Evolutionary conservation across 192 early-diverging fungal genomes (phyloP).

Genomic region (Coemansia sp.): DNA sequence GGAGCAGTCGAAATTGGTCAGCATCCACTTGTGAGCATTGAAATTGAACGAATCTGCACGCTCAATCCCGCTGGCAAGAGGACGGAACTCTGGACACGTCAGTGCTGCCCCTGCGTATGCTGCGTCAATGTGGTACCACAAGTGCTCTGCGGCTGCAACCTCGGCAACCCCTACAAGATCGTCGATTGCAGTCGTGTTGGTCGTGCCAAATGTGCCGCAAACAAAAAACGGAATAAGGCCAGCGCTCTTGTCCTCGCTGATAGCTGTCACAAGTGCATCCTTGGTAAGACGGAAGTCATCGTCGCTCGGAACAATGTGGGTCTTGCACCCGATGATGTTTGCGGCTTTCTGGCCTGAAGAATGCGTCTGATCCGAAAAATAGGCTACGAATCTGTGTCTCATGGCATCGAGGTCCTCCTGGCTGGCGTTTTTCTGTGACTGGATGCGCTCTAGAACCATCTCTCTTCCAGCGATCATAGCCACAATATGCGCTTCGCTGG

Average conservation of each 20-base stretch:
- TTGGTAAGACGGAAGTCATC: conserved; percentile 39
- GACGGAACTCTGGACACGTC: conserved; percentile 60
- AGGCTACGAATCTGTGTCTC: conserved; percentile 55
- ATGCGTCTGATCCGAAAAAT: conserved; percentile 66
- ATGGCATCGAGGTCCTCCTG: conserved; percentile 31
- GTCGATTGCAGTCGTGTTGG: conserved; percentile 59
- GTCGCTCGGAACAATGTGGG: conserved; percentile 46
- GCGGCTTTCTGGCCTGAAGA: conserved; percentile 58
- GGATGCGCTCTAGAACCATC: conserved; percentile 39
- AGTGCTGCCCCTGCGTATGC: conserved; percentile 64
- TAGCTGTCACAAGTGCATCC: conserved; percentile 43
- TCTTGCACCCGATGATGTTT: conserved; percentile 51
- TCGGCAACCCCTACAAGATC: conserved; percentile 58
- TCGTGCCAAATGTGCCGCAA: conserved; percentile 65
- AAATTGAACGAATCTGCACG: conserved; percentile 61
- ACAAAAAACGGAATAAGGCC: conserved; percentile 68
- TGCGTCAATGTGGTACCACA: conserved; percentile 70
- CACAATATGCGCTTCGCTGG: conserved; percentile 61
- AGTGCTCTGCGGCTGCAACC: conserved; percentile 35
- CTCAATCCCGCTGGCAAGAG: conserved; percentile 52
- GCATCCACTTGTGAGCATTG: conserved; percentile 67
- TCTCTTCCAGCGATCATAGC: conserved; percentile 61
- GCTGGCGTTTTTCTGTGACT: conserved; percentile 14
- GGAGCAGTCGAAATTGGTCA: conserved; percentile 68
- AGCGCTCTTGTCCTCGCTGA: conserved; percentile 51